Evolutionary conservation across 2,329 filamentous ascomycete species (phyloP), one percentile per base, ranked within the genome.

Genomic region (Colletotrichum falcatum): DNA sequence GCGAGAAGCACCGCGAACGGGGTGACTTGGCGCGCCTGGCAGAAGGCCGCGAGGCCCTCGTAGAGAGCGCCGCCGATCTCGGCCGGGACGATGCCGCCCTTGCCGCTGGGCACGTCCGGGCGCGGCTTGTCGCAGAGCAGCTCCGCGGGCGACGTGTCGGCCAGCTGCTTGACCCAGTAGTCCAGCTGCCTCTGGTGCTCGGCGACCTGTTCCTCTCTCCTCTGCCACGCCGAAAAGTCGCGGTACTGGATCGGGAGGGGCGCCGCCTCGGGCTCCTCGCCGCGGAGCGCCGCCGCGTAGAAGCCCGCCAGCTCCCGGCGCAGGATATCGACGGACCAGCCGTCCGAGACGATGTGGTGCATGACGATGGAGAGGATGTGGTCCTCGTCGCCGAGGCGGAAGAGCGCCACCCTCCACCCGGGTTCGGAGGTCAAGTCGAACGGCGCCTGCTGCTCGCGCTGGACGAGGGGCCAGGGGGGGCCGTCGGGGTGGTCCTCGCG

Each of bases 341-440:
- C 77, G 48, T 78, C 77, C 0, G 76, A 75, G 6, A 78, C 70
- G 26, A 77, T 77, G 20, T 78, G 77, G 46, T 78, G 77, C 74
- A 78, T 76, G 3, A 76, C 71, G 9, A 78, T 75, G 0, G 75
- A 77, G 0, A 78, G 61, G 2, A 77, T 28, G 60, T 77, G 66
- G 1, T 77, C 69, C 0, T 73, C 37, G 0, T 73, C 59, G 1
- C 58, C 70, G 0, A 77, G 2, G 2, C 67, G 61, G 4, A 73
- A 66, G 0, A 78, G 44, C 0, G 68, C 48, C 0, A 72, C 73
- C 46, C 75, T 72, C 75, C 75, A 77, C 0, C 74, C 75, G 1
- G 74, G 49, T 20, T 76, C 75, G 0, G 62, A 54, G 0, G 63
- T 16, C 12, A 78, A 70, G 51, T 78, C 53, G 42, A 78, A 77